Conservation (phyloP, 352 stramenopile species). For the Pythium chondricola region DNA sequence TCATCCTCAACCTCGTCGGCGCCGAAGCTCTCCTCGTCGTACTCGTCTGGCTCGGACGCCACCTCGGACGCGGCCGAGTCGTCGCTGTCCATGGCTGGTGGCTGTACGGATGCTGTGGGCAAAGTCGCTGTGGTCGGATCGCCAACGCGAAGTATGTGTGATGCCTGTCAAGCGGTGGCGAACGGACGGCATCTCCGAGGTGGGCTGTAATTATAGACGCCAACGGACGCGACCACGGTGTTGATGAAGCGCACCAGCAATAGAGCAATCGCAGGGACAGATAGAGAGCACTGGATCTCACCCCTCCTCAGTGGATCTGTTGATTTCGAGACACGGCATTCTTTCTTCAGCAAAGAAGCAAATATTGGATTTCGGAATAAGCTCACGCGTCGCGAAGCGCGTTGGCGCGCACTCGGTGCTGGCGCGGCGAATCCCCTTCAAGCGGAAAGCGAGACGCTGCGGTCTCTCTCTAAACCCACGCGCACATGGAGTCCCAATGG, state of each 20-base stretch:
- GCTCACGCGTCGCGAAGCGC: background rate
- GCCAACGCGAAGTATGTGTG: no score
- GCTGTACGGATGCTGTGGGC: background rate
- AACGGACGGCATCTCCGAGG: no score
- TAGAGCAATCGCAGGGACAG: no score
- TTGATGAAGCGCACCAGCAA: no score
- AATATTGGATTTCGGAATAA: conserved; percentile 17
- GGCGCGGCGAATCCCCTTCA: conserved; percentile 3
- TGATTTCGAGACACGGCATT: no score
- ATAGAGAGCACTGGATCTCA: no score
- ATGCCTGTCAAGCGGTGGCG: no score
- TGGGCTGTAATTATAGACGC: no score
- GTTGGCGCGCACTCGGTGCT: background rate
- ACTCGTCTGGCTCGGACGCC: conserved; percentile 40
- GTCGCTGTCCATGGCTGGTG: conserved; percentile 56
- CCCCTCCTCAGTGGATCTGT: no score
- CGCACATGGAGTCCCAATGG: background rate
- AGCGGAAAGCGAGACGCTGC: conserved; percentile 10
- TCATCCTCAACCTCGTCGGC: conserved; percentile 54
- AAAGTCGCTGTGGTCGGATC: no score
- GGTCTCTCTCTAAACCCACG: background rate
- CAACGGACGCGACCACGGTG: no score
- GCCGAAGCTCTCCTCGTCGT: conserved; percentile 36
- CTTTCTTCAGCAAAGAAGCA: conserved; percentile 22
- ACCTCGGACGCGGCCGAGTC: conserved; percentile 64